Evolutionary conservation across 75 land plant species (phyloP), one percentile per base, ranked within the genome.

Genomic region (Selaginella moellendorffii): DNA sequence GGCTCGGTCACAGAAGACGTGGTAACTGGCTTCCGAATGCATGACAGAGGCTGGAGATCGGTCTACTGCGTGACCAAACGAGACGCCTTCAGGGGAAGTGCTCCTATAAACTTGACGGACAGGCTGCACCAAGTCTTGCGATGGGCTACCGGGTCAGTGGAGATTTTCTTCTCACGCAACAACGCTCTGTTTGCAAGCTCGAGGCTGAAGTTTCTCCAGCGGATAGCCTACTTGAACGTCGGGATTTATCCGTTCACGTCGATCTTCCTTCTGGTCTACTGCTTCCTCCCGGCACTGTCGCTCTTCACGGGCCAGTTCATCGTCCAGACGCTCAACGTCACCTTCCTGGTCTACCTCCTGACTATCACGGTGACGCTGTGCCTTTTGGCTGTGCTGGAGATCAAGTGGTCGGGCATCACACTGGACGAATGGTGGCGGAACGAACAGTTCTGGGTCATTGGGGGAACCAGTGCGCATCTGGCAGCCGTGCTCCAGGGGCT

Each of bases 1-100:
- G 84, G 88, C 9, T 83, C 86, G 0, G 86, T 83, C 9, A 83
- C 88, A 5, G 88, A 85, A 56, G 88, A 85, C 58, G 87, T 86
- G 20, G 84, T 86, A 27, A 86, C 90, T 0, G 90, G 90, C 12
- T 86, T 76, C n/a, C 56, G 87, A 30, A 86, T 86, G 85, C 85
- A 82, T 54, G 77, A 82, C 54, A 64, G 83, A 2, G 85, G 85
- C 18, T 82, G 85, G 85, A 68, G 70, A 0, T 80, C 83, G 10
- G 71, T 82, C 21, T 82, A 82, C 54, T 82, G 85, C 63, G 81
- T 85, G 23, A 83, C 86, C 0, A 78, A 80, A 64, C 68, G 77
- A 28, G 86, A 83, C 60, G 85, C 89, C 1, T 85, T 85, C 76
- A 75, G 79, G 24, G 89, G 89, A 17, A 78, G 83, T 26, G 89